A percentile compares a stretch with the other conserved stretches of the same genome.
phyloP scores from a whole-genome alignment of 441 rosid genomes.

The Aquilaria agallochum region DNA sequence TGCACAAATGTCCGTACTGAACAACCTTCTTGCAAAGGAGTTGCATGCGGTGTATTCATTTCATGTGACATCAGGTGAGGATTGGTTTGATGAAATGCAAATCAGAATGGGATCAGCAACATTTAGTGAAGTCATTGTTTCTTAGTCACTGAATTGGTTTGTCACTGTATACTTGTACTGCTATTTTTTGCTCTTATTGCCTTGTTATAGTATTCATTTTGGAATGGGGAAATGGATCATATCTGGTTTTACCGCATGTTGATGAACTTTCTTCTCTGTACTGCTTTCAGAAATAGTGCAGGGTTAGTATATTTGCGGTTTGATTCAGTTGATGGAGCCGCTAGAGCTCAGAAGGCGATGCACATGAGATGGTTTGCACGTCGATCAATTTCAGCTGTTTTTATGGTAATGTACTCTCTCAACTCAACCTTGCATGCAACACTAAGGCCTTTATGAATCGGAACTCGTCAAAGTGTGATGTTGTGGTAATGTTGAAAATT shows the following conservation, averaged over 20 bases:
- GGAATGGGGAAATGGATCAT: no score
- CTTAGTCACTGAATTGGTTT: no score
- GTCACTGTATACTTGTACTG: no score
- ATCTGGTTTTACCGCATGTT: background rate
- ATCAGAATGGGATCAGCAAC: no score
- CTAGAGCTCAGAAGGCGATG: constrained; percentile 73
- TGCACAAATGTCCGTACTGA: no score
- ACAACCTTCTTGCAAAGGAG: no score
- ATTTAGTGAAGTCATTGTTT: no score
- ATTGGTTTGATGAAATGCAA: no score
- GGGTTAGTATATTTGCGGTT: constrained; percentile 72
- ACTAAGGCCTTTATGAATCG: background rate
- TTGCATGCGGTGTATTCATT: no score
- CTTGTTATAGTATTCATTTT: no score
- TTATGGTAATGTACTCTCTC: constrained; percentile 43
- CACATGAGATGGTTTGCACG: constrained; percentile 96
- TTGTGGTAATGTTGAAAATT: background rate
- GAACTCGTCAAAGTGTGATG: background rate
- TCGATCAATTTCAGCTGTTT: constrained; percentile 69
- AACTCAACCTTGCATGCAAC: background rate
- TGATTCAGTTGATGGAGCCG: constrained; percentile 57
- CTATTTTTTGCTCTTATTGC: no score
- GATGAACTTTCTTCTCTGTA: background rate
- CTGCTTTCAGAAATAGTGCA: constrained; percentile 52
- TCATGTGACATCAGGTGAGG: no score